Percentiles rank a stretch among this genome's conserved stretches.
phyloP scores from a whole-genome alignment of 306 rosid genomes.

The Benincasa hispida region DNA sequence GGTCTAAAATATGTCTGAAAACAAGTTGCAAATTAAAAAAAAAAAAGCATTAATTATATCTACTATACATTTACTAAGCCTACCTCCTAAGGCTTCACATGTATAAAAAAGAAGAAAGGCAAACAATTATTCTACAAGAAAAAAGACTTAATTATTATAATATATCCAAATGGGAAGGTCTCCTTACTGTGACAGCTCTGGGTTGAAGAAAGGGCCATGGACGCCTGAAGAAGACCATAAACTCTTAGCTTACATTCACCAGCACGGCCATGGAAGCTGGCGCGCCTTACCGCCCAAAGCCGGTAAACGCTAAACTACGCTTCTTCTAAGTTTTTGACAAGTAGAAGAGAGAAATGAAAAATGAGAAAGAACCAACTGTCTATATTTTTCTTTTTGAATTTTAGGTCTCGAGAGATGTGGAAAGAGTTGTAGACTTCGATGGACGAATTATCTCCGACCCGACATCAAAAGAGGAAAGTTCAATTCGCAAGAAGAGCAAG shows the following conservation, averaged over 20 bases:
- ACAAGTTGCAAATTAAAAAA: no score
- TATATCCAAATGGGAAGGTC: slow-evolving; percentile 66
- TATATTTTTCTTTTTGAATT: no score
- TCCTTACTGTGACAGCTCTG: slow-evolving; percentile 84
- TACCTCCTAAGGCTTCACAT: no score
- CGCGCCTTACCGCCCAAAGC: slow-evolving; percentile 93
- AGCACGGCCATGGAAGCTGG: slow-evolving; percentile 99
- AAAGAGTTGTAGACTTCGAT: slow-evolving; percentile 89
- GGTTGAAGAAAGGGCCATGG: slow-evolving; percentile 99
- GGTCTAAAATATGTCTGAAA: no score
- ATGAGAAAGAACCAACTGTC: no score
- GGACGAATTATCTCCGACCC: slow-evolving; percentile 94
- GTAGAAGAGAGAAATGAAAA: no score
- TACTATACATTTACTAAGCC: no score
- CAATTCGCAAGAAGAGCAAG: slow-evolving; percentile 89
- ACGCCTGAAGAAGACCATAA: slow-evolving; percentile 98
- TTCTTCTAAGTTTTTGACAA: neutral
- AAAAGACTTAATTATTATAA: no score
- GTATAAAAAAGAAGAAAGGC: neutral
- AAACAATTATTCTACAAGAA: no score
- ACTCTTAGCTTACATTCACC: slow-evolving; percentile 84
- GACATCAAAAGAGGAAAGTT: slow-evolving; percentile 97
- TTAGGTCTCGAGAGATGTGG: slow-evolving; percentile 94
- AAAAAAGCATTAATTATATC: no score
- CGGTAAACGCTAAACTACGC: slow-evolving; percentile 31